These are phyloP conservation scores for Periconia sp. DNA, from an alignment of 2,329 filamentous ascomycete species.

Conservation along the genomic window DNA sequence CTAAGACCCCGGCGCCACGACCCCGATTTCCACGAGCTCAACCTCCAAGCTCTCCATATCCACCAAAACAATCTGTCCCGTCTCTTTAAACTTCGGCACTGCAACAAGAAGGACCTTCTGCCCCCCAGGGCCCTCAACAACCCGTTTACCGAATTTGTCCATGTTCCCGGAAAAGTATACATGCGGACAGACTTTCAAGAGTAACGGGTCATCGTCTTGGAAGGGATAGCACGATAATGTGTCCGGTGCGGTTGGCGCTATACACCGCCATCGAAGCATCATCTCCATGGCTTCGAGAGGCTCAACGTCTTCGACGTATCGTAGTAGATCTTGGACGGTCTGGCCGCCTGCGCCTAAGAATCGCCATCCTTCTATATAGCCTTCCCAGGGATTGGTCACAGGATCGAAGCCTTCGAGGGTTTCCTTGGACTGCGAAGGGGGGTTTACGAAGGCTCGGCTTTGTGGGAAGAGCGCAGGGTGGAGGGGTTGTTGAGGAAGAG, in stretches of 20 bases:
- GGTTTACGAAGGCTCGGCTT: constrained; percentile 66
- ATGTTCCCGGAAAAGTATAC: constrained; percentile 90
- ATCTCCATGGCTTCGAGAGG: constrained; percentile 89
- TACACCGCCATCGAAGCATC: constrained; percentile 88
- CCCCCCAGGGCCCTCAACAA: constrained; percentile 65
- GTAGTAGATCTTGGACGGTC: constrained; percentile 90
- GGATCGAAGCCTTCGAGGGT: constrained; percentile 76
- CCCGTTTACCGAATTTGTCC: constrained; percentile 71
- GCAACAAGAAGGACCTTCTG: constrained; percentile 78
- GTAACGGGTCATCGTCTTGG: constrained; percentile 88
- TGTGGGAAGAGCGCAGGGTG: constrained; percentile 88
- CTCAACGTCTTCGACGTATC: constrained; percentile 80
- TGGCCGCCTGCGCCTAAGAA: constrained; percentile 86
- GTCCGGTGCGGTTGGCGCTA: constrained; percentile 91
- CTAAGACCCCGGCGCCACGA: constrained; percentile 15
- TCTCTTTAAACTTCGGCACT: constrained; percentile 78
- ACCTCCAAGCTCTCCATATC: constrained; percentile 84
- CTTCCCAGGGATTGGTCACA: constrained; percentile 92
- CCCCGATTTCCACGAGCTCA: constrained; percentile 57
- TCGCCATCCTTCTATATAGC: constrained; percentile 86
- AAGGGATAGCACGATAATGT: constrained; percentile 97
- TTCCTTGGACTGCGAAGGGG: constrained; percentile 43
- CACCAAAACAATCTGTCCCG: constrained; percentile 77
- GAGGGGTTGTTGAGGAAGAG: constrained; percentile 89
- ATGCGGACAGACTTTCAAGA: constrained; percentile 82